These are phyloP conservation scores for Gossypium davidsonii DNA, from an alignment of 441 rosid genomes.

Conservation along the genomic window DNA sequence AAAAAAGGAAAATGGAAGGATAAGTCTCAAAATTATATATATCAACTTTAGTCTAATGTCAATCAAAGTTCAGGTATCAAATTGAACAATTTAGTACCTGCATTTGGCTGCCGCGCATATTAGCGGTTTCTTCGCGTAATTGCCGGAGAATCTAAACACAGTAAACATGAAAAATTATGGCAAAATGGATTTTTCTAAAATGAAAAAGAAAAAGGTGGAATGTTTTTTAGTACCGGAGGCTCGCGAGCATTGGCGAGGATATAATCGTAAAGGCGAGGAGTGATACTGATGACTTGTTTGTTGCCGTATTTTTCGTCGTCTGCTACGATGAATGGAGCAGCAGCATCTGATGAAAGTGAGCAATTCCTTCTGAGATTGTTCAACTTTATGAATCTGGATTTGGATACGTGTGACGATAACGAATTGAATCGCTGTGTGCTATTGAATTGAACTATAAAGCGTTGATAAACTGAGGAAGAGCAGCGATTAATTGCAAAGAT, in stretches of 20 bases:
- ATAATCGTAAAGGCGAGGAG: slow-evolving; percentile 72
- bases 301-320: slow-evolving; percentile 62
- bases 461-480: not conserved
- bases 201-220: not conserved
- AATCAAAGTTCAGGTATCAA: too few relatives aligned
- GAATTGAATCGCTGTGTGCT: not conserved
- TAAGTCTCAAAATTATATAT: too few relatives aligned
- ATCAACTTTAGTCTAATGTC: too few relatives aligned
- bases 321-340: slow-evolving; percentile 39
- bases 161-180: not conserved
- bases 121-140: slow-evolving; percentile 83
- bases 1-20: too few relatives aligned
- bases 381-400: slow-evolving; percentile 11
- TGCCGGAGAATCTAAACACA: slow-evolving; percentile 53
- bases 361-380: slow-evolving; percentile 24
- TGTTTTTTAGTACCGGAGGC: slow-evolving; percentile 41
- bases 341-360: slow-evolving; percentile 19
- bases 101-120: slow-evolving; percentile 80
- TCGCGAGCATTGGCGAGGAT: slow-evolving; percentile 79
- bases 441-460: not conserved
- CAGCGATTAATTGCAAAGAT: not conserved
- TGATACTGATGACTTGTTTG: slow-evolving; percentile 69
- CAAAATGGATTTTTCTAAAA: not conserved
- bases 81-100: not conserved
- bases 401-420: not conserved